Evolutionary conservation across 768 basidiomycete genomes (phyloP).

Genomic region (button mushroom (Agaricus bisporus)): DNA sequence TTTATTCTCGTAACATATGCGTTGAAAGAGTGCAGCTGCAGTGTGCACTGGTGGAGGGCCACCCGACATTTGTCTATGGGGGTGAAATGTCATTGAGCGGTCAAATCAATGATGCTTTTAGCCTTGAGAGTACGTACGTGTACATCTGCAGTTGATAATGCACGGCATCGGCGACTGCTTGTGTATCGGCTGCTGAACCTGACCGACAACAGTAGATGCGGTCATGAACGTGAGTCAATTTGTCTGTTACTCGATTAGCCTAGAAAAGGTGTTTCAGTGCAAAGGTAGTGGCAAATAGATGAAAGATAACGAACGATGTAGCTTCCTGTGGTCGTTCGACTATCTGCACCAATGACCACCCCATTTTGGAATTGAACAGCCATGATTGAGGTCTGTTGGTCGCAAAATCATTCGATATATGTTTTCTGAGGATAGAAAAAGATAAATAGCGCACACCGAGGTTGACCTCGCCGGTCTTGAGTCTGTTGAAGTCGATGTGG

Average conservation of each 20-base stretch:
- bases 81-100: background rate
- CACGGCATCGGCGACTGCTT: slow-evolving; percentile 89
- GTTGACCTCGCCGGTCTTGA: slow-evolving; percentile 95
- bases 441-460: slow-evolving; percentile 66
- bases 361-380: slow-evolving; percentile 95
- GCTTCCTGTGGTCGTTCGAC: slow-evolving; percentile 92
- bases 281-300: background rate
- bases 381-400: slow-evolving; percentile 93
- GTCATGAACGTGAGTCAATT: slow-evolving; percentile 93
- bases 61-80: slow-evolving; percentile 49
- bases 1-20: slow-evolving; percentile 91
- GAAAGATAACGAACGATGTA: slow-evolving; percentile 67
- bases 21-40: slow-evolving; percentile 81
- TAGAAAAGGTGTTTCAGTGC: slow-evolving; percentile 21
- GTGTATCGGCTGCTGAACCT: slow-evolving; percentile 96
- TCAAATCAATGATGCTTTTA: background rate
- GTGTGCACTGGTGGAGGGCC: slow-evolving; percentile 71
- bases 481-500: slow-evolving; percentile 74
- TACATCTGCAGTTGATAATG: slow-evolving; percentile 77
- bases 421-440: background rate
- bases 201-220: slow-evolving; percentile 99
- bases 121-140: slow-evolving; percentile 38
- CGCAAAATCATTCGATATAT: background rate
- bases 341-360: slow-evolving; percentile 95
- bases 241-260: slow-evolving; percentile 99